Base-by-base conservation (phyloP, 345 rosid genomes). In the Sonneratia caseolaris region DNA sequence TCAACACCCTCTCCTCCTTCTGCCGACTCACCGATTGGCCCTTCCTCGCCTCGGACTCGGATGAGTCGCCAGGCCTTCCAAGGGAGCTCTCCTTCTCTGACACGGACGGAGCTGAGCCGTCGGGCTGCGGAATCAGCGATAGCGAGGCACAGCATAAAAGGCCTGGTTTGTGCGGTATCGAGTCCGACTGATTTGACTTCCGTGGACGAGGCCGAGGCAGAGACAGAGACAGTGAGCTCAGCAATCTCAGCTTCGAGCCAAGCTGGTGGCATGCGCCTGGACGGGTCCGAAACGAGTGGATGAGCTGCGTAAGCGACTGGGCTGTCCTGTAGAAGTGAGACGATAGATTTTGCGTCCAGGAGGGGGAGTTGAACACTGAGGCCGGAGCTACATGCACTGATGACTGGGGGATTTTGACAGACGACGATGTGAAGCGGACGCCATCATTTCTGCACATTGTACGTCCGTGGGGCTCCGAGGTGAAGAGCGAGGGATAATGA, bases 1-100 rank as follows among this genome's bases (percentile, higher is more conserved):
- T 88, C 86, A 90, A 66, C 47, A 92, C 94, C 74, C 96, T 85
- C 87, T 90, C 97, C 84, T 95, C 97, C 10, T 86, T 83, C 21
- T 78, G 70, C 24, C 90, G 75, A 71, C 86, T 78, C 62, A 65
- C 74, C 0, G 85, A 74, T 40, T 81, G 87, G 21, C 85, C 88
- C 76, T 85, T 90, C 82, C 77, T 83, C 37, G 40, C 70, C 19
- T 80, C 87, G 10, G 61, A 56, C 66, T 78, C 82, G 3, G 82
- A 66, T 76, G 78, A 67, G 61, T 73, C 42, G 51, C 47, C 75
- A 8, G 70, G 15, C 48, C 51, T 74, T 43, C 49, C 21, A 43
- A 14, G 64, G 35, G 72, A 47, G 4, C 15, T 61, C 19, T 59
- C 64, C 40, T 47, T 57, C 65, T 57, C 53, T 0, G 69, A 10